Percentiles rank a stretch among this genome's conserved stretches.
phyloP scores from a whole-genome alignment of 257 asterid genomes.

The Solanum neorickii region DNA sequence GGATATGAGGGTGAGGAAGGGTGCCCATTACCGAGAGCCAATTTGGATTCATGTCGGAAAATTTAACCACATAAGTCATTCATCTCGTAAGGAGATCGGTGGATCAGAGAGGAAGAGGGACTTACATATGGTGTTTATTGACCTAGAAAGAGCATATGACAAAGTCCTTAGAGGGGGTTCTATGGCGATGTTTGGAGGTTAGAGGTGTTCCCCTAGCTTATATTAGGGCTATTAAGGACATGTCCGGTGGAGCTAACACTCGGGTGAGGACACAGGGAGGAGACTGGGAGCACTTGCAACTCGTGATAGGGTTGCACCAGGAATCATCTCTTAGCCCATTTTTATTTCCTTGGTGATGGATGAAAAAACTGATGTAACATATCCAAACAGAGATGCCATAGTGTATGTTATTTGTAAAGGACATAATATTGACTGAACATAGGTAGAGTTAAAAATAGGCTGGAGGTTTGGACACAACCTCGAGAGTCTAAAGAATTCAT shows the following conservation, averaged over 20 bases:
- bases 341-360: not conserved
- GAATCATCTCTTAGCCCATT: not conserved
- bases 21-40: not conserved
- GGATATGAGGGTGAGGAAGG: not conserved
- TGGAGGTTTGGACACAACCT: not conserved
- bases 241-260: not conserved
- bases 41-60: too few relatives aligned
- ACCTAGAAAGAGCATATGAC: not conserved
- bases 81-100: too few relatives aligned
- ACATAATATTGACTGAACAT: not conserved
- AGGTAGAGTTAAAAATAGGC: not conserved
- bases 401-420: not conserved
- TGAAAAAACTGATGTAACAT: not conserved
- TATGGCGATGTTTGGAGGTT: not conserved
- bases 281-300: not conserved
- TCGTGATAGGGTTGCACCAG: not conserved
- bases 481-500: not conserved
- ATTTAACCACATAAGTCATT: too few relatives aligned
- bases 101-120: not conserved
- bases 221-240: not conserved
- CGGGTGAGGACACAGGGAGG: not conserved
- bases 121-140: not conserved
- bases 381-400: not conserved
- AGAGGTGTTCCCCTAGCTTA: not conserved
- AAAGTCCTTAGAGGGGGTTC: not conserved